Evolutionary conservation across 345 rosid species (phyloP).

Genomic region (Euphorbia tirucalli): DNA sequence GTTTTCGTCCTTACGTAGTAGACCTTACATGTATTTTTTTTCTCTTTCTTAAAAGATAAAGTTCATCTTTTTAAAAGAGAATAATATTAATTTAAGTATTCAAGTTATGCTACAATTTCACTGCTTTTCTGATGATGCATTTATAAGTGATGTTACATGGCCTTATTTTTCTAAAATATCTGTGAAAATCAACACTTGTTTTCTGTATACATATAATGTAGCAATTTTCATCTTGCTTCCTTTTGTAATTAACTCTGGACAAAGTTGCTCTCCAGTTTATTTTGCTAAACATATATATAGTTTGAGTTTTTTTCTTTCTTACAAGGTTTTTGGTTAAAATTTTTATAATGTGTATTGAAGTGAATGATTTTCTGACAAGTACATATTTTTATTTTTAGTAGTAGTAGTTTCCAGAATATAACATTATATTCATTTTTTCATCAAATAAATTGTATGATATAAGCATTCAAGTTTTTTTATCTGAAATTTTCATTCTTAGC

Average conservation of each 20-base stretch:
- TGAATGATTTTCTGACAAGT: background rate
- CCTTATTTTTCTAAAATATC: background rate
- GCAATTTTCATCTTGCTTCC: background rate
- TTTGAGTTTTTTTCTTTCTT: background rate
- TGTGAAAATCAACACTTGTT: background rate
- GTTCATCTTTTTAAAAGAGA: too few species aligned
- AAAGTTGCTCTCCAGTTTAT: background rate
- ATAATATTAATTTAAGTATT: background rate
- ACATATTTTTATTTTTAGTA: background rate
- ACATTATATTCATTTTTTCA: background rate
- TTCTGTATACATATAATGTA: background rate
- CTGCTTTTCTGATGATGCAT: background rate
- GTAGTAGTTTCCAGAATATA: background rate
- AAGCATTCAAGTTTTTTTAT: too few species aligned
- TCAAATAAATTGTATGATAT: background rate
- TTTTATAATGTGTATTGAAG: background rate
- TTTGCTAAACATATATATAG: background rate
- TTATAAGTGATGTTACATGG: background rate
- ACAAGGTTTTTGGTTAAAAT: background rate
- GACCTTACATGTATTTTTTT: too few species aligned
- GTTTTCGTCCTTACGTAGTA: too few species aligned
- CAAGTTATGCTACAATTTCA: background rate
- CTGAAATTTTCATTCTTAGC: too few species aligned
- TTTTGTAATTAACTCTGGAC: background rate
- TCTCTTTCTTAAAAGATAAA: too few species aligned